Base-by-base conservation (phyloP, 2,329 filamentous ascomycete genomes). In the Leptodontidium sp. region DNA sequence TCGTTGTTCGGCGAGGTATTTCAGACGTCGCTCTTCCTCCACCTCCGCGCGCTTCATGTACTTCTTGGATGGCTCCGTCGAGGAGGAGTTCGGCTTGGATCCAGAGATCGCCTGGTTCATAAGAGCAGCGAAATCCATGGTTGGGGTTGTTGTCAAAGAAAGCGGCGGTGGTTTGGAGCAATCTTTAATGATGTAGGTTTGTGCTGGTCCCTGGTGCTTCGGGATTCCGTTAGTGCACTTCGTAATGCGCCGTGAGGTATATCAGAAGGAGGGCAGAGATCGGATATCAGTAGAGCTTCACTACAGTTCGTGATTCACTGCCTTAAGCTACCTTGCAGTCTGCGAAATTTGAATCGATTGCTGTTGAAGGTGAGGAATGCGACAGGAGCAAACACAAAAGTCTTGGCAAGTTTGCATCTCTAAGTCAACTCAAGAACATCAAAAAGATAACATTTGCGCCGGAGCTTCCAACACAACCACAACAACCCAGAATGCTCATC, bases 101-200 rank as follows among this genome's bases (percentile, higher is more conserved):
- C 96, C 97, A 76, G 92, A 89, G 77, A 99, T 96, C 81, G 97
- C 94, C 78, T 93, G 92, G 77, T 92, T 90, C 93, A 99, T 97
- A 59, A 99, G 84, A 45, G 93, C 88, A 70, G 94, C 94, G 84
- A 99, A 99, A 81, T 99, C 94, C 96, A 99, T 99, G 74, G 70
- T 84, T 78, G 71, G 62, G 66, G 64, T 67, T 11, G 24, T 57
- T 32, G 21, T 21, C 49, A 55, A 29, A 24, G 61, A 17, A 17
- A 12, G 17, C 4, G 7, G 45, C 40, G 21, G 14, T 32, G 29
- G 29, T 47, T 12, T 12, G n/a, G 40, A 17, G 11, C 43, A 26
- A 2, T 50, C 24, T n/a, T 45, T 26, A 24, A 26, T 53, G 4
- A 12, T 55, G 45, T 49, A 50, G 49, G n/a, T 26, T n/a, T 35